phyloP scores from a whole-genome alignment of 805 yeast genomes.

The Alloascoidea hylecoeti region DNA sequence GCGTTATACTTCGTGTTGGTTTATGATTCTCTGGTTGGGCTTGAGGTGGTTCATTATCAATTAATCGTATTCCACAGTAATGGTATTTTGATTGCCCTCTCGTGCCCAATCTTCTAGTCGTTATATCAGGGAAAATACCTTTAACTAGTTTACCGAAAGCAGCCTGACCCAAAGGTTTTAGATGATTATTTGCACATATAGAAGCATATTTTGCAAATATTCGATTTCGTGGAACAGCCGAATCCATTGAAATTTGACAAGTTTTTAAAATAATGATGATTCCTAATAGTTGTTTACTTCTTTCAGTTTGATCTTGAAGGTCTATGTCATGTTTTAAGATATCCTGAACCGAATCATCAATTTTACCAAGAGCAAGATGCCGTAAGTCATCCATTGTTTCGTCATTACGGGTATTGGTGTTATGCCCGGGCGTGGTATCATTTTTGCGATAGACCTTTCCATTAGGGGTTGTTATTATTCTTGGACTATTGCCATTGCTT shows the following conservation, averaged over 20 bases:
- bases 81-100: constrained; percentile 78
- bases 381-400: no score
- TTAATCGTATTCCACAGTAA: constrained; percentile 58
- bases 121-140: constrained; percentile 47
- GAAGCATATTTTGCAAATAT: constrained; percentile 56
- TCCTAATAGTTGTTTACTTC: constrained; percentile 49
- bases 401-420: no score
- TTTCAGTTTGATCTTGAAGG: neutral
- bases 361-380: no score
- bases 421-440: no score
- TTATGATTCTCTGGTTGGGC: constrained; percentile 3
- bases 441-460: no score
- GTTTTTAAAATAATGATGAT: constrained; percentile 65
- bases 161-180: constrained; percentile 59
- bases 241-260: constrained; percentile 32
- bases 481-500: no score
- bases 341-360: neutral
- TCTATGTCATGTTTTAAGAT: neutral
- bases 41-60: constrained; percentile 20
- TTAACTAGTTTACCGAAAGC: constrained; percentile 66
- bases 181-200: constrained; percentile 34
- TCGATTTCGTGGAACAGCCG: constrained; percentile 50
- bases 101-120: constrained; percentile 69
- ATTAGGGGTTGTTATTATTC: no score
- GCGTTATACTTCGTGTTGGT: neutral